Evolutionary conservation across 2,329 filamentous ascomycete genomes (phyloP), one percentile per base, ranked within the genome.

Genomic region (Amylocarpus encephaloides): DNA sequence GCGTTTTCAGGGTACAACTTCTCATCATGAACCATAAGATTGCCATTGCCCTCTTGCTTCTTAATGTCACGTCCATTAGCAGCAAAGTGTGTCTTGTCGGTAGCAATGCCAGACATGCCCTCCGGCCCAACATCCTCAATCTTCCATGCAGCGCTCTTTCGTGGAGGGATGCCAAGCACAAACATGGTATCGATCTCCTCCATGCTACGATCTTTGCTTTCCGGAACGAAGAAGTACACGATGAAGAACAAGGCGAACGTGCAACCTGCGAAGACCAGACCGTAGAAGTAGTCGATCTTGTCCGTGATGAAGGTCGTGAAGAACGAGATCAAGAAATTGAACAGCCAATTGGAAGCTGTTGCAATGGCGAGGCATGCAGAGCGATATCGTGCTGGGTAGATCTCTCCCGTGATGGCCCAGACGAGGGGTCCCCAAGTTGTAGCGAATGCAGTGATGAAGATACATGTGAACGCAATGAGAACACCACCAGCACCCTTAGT

Each of bases 181-280:
- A 91, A 91, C 85, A 88, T 88, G 51, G 78, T 82, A 60, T 92
- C 87, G 49, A 92, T 85, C 66, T 91, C 85, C 69, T 92, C 87
- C 1, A 92, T 74, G 0, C 80, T 83, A 5, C 85, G 78, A 46
- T 83, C 86, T 62, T 86, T 82, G 41, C 79, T 82, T 65, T 91
- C 86, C 49, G 85, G 80, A 46, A 90, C 77, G 65, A 89, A 89
- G 69, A 91, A 86, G 71, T 85, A 91, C 32, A 90, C 83, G n/a
- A 89, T 69, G 0, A 80, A 60, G 0, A 80, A 77, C 0, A 78
- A 83, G 0, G 76, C 70, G 33, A 86, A 72, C 57, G 85, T 84
- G 64, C 83, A 88, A 0, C 73, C 82, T 0, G 83, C 85, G 66
- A 90, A 90, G 38, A 90, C 79, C 50, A 88, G 85, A 3, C 86